Evolutionary conservation across 2,329 filamentous ascomycete genomes (phyloP).

Genomic region (Trichoderma sp.): DNA sequence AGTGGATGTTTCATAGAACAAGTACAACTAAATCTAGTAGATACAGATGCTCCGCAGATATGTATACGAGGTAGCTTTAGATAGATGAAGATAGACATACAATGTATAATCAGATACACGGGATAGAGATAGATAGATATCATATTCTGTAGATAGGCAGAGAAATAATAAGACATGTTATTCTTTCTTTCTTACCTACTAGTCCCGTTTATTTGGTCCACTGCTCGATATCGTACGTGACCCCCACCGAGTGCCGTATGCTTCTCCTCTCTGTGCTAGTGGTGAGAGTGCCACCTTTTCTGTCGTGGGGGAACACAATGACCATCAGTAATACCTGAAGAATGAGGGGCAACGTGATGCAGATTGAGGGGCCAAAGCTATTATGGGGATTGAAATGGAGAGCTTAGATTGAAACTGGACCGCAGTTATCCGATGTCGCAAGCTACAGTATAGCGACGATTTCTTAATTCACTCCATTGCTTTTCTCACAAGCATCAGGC

Average conservation of each 20-base stretch:
- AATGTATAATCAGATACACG: background rate
- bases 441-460: background rate
- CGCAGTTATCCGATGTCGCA: slow-evolving; percentile 9
- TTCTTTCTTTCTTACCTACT: background rate
- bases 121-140: background rate
- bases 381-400: background rate
- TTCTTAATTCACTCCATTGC: background rate
- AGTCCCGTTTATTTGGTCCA: background rate
- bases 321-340: background rate
- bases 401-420: background rate
- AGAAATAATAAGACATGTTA: background rate
- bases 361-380: background rate
- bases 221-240: background rate
- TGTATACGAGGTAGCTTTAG: background rate
- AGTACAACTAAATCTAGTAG: background rate
- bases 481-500: background rate
- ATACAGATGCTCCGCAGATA: background rate
- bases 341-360: slow-evolving; percentile 16
- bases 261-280: background rate
- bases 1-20: background rate
- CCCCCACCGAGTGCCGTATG: background rate
- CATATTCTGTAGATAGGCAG: background rate
- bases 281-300: background rate
- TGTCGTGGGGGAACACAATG: background rate
- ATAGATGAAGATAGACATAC: background rate